Percentiles rank a stretch among this genome's conserved stretches.
Evolutionary conservation across 352 stramenopile genomes (phyloP).

Genomic region (Globisporangium heterothallicum): DNA sequence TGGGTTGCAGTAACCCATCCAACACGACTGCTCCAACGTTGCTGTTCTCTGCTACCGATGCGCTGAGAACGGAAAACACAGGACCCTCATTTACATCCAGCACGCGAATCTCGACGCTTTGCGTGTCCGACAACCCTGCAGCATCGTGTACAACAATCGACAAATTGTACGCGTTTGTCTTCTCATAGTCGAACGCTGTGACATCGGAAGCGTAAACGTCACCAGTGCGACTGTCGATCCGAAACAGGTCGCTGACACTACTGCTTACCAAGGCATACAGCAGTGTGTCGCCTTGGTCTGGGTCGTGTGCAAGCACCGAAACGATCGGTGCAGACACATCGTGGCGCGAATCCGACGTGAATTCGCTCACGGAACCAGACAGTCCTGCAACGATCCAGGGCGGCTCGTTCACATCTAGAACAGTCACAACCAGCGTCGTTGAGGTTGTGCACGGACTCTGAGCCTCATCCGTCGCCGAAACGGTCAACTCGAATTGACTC

Average conservation of each 20-base stretch:
- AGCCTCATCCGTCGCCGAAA: slow-evolving; percentile 5
- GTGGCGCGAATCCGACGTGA: slow-evolving; percentile 19
- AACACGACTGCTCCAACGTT: slow-evolving; percentile 17
- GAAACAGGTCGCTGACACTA: slow-evolving; percentile 28
- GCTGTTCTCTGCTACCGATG: slow-evolving; percentile 18
- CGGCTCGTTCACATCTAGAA: slow-evolving; percentile 45
- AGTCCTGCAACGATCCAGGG: slow-evolving; percentile 22
- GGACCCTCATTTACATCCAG: slow-evolving; percentile 44
- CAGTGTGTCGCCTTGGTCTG: slow-evolving; percentile 4
- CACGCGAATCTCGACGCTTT: slow-evolving; percentile 29
- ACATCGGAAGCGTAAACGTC: slow-evolving; percentile 29
- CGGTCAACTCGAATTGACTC: background rate
- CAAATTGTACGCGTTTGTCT: slow-evolving; percentile 6
- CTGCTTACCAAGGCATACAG: slow-evolving; percentile 16
- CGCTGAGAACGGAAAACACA: slow-evolving; percentile 18
- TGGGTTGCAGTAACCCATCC: slow-evolving; percentile 9
- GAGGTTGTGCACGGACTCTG: slow-evolving; percentile 1
- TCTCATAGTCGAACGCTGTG: slow-evolving; percentile 42
- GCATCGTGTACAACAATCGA: slow-evolving; percentile 20
- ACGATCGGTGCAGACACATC: slow-evolving; percentile 19
- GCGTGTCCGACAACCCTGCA: slow-evolving; percentile 19
- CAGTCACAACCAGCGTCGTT: slow-evolving; percentile 1
- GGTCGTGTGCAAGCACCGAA: slow-evolving; percentile 9
- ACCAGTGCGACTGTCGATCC: slow-evolving; percentile 32
- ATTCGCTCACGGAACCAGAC: slow-evolving; percentile 33